Base-by-base conservation (phyloP, 2,329 filamentous ascomycete genomes). In the Penicillium hesseltinei region DNA sequence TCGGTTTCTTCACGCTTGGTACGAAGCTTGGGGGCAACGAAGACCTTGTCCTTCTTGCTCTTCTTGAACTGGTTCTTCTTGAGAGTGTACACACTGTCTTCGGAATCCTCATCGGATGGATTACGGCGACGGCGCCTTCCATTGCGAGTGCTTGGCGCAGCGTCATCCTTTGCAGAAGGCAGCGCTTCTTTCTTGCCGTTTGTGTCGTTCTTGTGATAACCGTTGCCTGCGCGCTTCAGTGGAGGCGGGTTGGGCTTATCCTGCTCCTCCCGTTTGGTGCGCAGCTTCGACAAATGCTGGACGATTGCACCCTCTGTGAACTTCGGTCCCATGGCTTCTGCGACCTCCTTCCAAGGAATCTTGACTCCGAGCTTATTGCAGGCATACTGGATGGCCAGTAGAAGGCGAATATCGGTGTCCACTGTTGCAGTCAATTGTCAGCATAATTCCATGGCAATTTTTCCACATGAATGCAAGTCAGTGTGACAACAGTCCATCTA, bases 231-330 rank as follows among this genome's bases (percentile, higher is more conserved):
- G 36, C 77, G 73, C 52, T 71, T 73, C 7, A 78, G 64, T 21
- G 73, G 67, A 9, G 77, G 76, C 5, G 78, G 78, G 3, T 78
- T 73, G 1, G 60, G 60, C 29, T 75, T 71, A 0, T 69, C 69
- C 4, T 66, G 64, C 3, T 63, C 58, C 9, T 69, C 58, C 58
- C 78, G 71, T 31, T 72, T 70, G 19, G 39, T 48, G 9, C 78
- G 77, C 3, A 80, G 61, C 57, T 81, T 81, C 0, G 77, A 69
- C 15, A 81, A 66, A 51, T 81, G 79, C 59, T 81, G 79, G 1
- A 76, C 66, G 23, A 80, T 78, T 1, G 78, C 75, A 2, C 78
- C 77, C 47, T 76, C 76, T 0, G 71, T 73, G 54, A 76, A 75
- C n/a, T 69, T 70, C 2, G 68, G 54, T 6, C 73, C 73, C 73